These are phyloP conservation scores for Sarocladium brachiariae DNA, from an alignment of 2,329 filamentous ascomycete genomes.

Conservation along the genomic window DNA sequence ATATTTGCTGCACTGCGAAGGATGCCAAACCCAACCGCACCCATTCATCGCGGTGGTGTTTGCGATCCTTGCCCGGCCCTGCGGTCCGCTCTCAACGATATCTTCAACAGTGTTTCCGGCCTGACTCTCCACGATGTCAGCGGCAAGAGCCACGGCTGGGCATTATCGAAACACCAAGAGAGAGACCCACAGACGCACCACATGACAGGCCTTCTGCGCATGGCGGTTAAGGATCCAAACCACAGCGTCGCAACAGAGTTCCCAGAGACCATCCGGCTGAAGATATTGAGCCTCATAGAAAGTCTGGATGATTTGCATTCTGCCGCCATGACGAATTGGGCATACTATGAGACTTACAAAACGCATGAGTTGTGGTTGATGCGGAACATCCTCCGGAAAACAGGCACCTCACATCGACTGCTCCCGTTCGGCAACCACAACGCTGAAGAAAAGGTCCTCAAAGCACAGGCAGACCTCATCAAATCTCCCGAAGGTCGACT, in stretches of 20 bases:
- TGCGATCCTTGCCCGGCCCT: slow-evolving; percentile 45
- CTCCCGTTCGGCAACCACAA: slow-evolving; percentile 18
- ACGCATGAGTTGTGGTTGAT: slow-evolving; percentile 34
- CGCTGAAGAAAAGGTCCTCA: slow-evolving; percentile 28
- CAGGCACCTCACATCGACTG: slow-evolving; percentile 13
- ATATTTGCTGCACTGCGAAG: slow-evolving; percentile 36
- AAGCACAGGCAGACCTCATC: slow-evolving; percentile 8
- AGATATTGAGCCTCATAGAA: slow-evolving; percentile 33
- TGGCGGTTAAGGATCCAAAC: slow-evolving; percentile 24
- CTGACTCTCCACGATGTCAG: slow-evolving; percentile 43
- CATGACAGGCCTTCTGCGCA: slow-evolving; percentile 21
- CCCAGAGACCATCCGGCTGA: slow-evolving; percentile 30
- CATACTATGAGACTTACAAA: slow-evolving; percentile 39
- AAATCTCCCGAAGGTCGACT: background rate
- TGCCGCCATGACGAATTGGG: slow-evolving; percentile 33
- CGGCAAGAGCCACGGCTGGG: slow-evolving; percentile 43
- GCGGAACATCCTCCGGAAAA: slow-evolving; percentile 26
- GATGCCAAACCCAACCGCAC: slow-evolving; percentile 37
- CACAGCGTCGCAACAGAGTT: slow-evolving; percentile 28
- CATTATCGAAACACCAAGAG: slow-evolving; percentile 32
- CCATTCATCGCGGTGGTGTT: slow-evolving; percentile 32
- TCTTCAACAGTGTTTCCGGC: slow-evolving; percentile 43
- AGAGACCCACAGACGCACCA: slow-evolving; percentile 28
- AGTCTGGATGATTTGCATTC: slow-evolving; percentile 35
- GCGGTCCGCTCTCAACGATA: slow-evolving; percentile 39